Evolutionary conservation across 208 protist species (phyloP).

Genomic region (Leishmania tropica): DNA sequence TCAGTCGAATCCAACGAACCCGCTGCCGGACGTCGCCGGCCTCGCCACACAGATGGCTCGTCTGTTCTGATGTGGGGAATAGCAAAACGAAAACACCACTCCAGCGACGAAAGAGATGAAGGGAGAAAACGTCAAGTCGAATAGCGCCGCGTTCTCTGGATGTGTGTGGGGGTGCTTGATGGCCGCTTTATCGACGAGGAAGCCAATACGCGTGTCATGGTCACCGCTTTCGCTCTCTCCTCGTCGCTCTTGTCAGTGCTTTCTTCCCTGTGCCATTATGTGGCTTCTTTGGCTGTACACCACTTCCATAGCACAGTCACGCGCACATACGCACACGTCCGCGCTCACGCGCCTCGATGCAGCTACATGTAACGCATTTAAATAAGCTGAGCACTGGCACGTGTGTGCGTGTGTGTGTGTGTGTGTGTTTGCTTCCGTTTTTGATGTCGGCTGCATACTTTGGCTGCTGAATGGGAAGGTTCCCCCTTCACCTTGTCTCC

Average conservation of each 20-base stretch:
- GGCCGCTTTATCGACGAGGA: not conserved
- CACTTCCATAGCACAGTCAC: not conserved
- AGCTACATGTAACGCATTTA: not conserved
- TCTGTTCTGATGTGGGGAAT: slow-evolving; percentile 33
- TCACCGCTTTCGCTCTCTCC: not conserved
- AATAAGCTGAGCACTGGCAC: not conserved
- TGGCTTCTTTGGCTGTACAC: not conserved
- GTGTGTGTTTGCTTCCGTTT: slow-evolving; percentile 13
- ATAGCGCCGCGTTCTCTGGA: not conserved
- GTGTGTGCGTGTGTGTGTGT: not conserved
- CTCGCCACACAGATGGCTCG: slow-evolving; percentile 25
- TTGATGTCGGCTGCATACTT: not conserved
- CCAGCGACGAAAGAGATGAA: not conserved
- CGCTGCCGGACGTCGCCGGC: slow-evolving; percentile 76
- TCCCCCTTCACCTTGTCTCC: not conserved
- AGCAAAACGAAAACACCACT: not conserved
- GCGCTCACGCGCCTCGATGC: not conserved
- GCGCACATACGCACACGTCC: not conserved
- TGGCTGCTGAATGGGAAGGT: not conserved
- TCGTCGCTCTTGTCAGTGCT: not conserved
- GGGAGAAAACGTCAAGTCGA: not conserved
- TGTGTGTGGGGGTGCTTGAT: not conserved
- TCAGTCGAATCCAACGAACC: slow-evolving; percentile 85
- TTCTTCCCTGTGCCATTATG: not conserved
- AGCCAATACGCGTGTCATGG: not conserved